Percentiles rank a stretch among this genome's conserved stretches.
Evolutionary conservation across 495 filamentous ascomycete genomes (phyloP).

Genomic region (Friedmanniomyces simplex): DNA sequence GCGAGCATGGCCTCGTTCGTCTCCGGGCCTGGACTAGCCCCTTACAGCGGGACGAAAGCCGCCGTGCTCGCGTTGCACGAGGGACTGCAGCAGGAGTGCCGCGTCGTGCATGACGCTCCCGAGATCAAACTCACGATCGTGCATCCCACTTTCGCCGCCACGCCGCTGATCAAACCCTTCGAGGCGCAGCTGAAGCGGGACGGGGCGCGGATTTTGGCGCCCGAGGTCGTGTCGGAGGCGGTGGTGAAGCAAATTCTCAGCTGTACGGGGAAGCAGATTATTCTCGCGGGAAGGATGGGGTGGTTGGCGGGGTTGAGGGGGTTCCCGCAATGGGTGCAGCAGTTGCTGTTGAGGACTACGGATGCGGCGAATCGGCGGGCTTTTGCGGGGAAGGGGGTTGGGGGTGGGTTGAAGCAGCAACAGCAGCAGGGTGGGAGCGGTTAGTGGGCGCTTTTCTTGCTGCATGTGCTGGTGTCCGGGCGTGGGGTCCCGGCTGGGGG

Average conservation of each 20-base stretch:
- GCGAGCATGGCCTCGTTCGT: conserved; percentile 48
- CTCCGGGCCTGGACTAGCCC: conserved; percentile 38
- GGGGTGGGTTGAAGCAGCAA: background rate
- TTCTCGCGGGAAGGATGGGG: conserved; percentile 7
- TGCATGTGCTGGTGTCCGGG: background rate
- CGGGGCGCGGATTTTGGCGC: conserved; percentile 15
- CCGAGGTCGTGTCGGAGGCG: conserved; percentile 21
- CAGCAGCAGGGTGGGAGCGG: background rate
- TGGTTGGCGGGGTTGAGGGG: conserved; percentile 5
- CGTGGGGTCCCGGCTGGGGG: background rate
- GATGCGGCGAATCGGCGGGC: background rate
- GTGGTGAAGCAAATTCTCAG: conserved; percentile 24
- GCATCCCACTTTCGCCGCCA: conserved; percentile 30
- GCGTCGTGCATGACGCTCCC: conserved; percentile 26
- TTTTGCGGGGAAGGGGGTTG: background rate
- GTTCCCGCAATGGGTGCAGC: conserved; percentile 23
- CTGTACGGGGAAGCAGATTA: conserved; percentile 19
- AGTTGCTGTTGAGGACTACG: background rate
- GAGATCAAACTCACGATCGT: conserved; percentile 29
- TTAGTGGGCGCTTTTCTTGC: background rate
- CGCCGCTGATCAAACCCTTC: conserved; percentile 17
- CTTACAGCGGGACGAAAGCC: conserved; percentile 50
- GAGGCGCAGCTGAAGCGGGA: conserved; percentile 12
- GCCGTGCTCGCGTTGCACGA: conserved; percentile 47
- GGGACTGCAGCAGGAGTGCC: conserved; percentile 27